Evolutionary conservation across 805 yeast genomes (phyloP), one percentile per base, ranked within the genome.

Genomic region (Barnettozyma californica): DNA sequence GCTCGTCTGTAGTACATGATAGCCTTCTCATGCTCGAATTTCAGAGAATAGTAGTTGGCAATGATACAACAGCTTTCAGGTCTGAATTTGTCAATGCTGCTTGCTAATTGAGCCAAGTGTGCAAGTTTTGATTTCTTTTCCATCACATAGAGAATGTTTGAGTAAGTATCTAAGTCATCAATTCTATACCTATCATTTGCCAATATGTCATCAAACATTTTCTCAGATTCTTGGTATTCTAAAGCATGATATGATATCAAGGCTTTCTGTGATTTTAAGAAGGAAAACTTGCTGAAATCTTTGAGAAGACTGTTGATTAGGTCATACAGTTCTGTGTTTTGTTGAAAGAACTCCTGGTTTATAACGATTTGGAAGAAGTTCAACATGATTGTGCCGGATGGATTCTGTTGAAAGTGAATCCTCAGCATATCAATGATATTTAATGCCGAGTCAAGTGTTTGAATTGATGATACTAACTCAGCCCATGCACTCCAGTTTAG

Each of bases 401-500:
- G 14, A 20, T 35, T 20, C 10, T 38, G 67, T 48, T 45, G 58
- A 61, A 18, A 48, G 20, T 37, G 37, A 8, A 16, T 9, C 13
- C 44, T 47, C 2, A 71, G 45, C 37, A 61, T 57, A 7, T 58
- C 42, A 16, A 55, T 31, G 46, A 58, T 40, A 19, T 44, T 35
- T 43, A 69, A 49, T 0, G 88, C 84, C 47, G 85, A 87, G 51
- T 83, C 85, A 47, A 81, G 73, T 27, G 80, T 75, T 8, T 77
- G 66, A 26, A 88, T 67, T 46, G 87, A 80, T 4, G 79, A 69
- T 11, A 81, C 68, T 36, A 94, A 70, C 61, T 92, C 97, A 49
- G 76, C 74, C 97, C 97, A 94, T 50, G 94, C 85, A 47, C 91
- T 78, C 99, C 99, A 94, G 64, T 92, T 92, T 64, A 75, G 86